Evolutionary conservation across 164 flowering plant genomes (phyloP).

Genomic region (Santalum album): DNA sequence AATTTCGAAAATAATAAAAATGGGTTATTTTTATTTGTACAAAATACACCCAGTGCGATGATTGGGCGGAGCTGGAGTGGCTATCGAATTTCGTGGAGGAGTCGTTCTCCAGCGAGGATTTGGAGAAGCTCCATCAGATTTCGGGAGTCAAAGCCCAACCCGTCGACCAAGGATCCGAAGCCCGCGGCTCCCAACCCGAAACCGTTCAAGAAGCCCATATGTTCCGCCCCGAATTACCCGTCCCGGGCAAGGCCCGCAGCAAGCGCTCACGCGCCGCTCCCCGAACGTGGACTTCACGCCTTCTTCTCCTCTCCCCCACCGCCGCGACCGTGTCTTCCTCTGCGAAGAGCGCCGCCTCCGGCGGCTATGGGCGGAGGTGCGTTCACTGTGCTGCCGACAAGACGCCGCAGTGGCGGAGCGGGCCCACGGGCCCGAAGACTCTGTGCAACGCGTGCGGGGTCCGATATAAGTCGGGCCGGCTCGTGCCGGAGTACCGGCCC

Average conservation of each 20-base stretch:
- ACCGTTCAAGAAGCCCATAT: constrained; percentile 8
- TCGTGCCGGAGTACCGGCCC: constrained; percentile 46
- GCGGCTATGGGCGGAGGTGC: constrained; percentile 32
- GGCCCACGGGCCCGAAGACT: constrained; percentile 51
- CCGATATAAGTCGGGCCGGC: constrained; percentile 37
- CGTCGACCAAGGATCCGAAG: constrained; percentile 15
- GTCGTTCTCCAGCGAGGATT: constrained; percentile 61
- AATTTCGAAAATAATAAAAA: too few species aligned
- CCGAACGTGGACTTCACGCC: constrained; percentile 57
- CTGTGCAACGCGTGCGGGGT: constrained; percentile 51
- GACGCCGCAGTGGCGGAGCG: constrained; percentile 53
- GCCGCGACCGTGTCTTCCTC: constrained; percentile 10
- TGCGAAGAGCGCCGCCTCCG: constrained; percentile 13
- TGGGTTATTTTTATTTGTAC: neutral
- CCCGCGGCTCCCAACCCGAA: constrained; percentile 17
- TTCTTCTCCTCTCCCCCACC: constrained; percentile 26
- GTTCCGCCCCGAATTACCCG: constrained; percentile 30
- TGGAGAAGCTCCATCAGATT: constrained; percentile 40
- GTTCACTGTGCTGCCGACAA: constrained; percentile 43
- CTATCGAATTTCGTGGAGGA: constrained; percentile 57
- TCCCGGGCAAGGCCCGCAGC: constrained; percentile 55
- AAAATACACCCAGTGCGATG: constrained; percentile 48
- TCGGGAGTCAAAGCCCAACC: constrained; percentile 29
- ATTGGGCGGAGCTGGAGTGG: constrained; percentile 66
- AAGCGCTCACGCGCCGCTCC: constrained; percentile 56